Evolutionary conservation across 2,329 filamentous ascomycete genomes (phyloP).

Genomic region (Penicillium sp.): DNA sequence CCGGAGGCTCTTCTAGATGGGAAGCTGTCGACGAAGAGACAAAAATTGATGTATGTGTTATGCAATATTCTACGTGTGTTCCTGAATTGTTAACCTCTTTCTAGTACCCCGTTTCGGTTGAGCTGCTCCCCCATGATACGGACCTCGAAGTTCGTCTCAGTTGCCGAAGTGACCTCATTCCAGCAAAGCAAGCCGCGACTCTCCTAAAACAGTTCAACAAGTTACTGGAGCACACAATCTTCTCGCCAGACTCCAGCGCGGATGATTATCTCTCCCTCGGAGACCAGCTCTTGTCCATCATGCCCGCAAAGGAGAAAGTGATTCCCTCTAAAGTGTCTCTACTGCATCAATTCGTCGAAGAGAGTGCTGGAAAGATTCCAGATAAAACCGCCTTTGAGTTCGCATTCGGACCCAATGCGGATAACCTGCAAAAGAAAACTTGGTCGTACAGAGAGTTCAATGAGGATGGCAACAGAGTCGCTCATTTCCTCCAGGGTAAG

Average conservation of each 20-base stretch:
- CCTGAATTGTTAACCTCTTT: constrained; percentile 13
- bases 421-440: constrained; percentile 47
- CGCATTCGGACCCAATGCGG: constrained; percentile 57
- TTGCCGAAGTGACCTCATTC: constrained; percentile 65
- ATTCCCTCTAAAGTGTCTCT: constrained; percentile 62
- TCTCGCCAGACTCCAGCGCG: constrained; percentile 46
- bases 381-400: constrained; percentile 74
- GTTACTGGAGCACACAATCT: constrained; percentile 61
- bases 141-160: constrained; percentile 66
- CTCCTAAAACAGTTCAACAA: constrained; percentile 73
- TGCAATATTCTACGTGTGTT: neutral
- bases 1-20: constrained; percentile 53
- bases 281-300: constrained; percentile 58
- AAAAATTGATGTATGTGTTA: constrained; percentile 59
- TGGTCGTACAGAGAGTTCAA: constrained; percentile 81
- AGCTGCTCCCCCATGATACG: constrained; percentile 63
- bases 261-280: constrained; percentile 40
- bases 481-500: constrained; percentile 60
- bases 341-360: constrained; percentile 78
- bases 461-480: constrained; percentile 69
- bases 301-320: constrained; percentile 59
- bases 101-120: constrained; percentile 74
- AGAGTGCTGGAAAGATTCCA: constrained; percentile 58
- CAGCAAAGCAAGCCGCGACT: constrained; percentile 65
- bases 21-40: constrained; percentile 65